Base-by-base conservation (phyloP, 495 filamentous ascomycete genomes). In the Pseudoneurospora amorphoporcata region DNA sequence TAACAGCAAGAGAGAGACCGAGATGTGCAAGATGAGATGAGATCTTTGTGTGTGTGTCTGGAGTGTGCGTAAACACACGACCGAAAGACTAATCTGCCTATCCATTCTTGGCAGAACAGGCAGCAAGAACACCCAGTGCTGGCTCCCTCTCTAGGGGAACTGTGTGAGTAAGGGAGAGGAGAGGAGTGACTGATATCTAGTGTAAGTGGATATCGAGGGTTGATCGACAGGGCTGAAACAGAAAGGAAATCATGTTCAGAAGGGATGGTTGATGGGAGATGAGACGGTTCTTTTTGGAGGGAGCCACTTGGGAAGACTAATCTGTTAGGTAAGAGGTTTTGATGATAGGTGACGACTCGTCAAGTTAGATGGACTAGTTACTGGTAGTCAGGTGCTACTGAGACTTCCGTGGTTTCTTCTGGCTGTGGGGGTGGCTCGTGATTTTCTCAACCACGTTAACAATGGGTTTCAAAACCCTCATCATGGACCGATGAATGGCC, bases 181-280 rank as follows among this genome's bases (percentile, higher is more conserved):
- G 7, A 32, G 53, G 29, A 35, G 14, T 61, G 53, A 17, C 53
- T 61, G 32, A 32, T 3, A 43, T 14, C 10, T 12, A n/a, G 41
- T 43, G 5, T 43, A 61, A 71, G 72, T 70, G 42, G 68, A 38
- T 39, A 38, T 38, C n/a, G 71, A 39, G 17, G 41, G 58, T 42
- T 42, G 76, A 78, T 78, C 75, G 72, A 70, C 76, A 75, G 72
- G 76, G 76, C 76, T 78, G 76, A 78, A 78, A 76, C 75, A 68
- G 53, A 65, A 53, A 65, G 53, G 53, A 35, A 29, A 35, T 65
- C 53, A 65, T 65, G 29, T 35, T 65, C 14, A 12, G 12, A 65
- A 65, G 53, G 29, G 53, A 65, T 35, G 53, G 53, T 12, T 23
- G 23, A 23, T 23, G 23, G 12, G 53, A 65, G 23, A 23, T 23